phyloP scores from a whole-genome alignment of 306 rosid genomes.

The Ochetophila trinervis region DNA sequence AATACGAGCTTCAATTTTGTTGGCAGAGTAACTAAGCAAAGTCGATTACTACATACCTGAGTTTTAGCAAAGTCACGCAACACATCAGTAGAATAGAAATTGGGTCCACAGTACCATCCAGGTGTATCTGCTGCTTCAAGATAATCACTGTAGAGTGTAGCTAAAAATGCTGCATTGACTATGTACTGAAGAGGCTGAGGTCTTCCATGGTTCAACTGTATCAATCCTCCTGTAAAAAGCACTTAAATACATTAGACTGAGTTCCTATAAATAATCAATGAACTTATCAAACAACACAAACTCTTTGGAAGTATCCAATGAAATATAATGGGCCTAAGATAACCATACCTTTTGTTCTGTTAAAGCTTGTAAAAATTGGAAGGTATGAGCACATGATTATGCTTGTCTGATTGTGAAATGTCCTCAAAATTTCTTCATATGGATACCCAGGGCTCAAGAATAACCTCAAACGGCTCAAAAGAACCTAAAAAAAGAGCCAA shows the following conservation, averaged over 20 bases:
- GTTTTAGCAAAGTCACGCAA: constrained; percentile 84
- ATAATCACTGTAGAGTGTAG: constrained; percentile 86
- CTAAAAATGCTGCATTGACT: constrained; percentile 95
- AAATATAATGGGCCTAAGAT: constrained; percentile 10
- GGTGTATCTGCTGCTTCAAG: constrained; percentile 98
- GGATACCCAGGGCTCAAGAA: constrained; percentile 99
- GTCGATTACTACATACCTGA: constrained; percentile 44
- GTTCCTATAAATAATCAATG: constrained; percentile 14
- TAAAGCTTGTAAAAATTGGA: constrained; percentile 82
- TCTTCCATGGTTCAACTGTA: constrained; percentile 87
- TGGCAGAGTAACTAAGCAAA: background rate
- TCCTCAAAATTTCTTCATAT: constrained; percentile 86
- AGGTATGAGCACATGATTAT: constrained; percentile 92
- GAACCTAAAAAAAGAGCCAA: constrained; percentile 55
- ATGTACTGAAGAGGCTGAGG: constrained; percentile 97
- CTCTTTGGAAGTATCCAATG: background rate
- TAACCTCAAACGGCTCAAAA: constrained; percentile 90
- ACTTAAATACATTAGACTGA: constrained; percentile 16
- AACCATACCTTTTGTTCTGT: constrained; percentile 82
- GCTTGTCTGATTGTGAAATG: constrained; percentile 95
- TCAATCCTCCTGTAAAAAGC: constrained; percentile 69
- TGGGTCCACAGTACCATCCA: constrained; percentile 99
- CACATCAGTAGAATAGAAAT: constrained; percentile 75
- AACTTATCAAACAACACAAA: background rate
- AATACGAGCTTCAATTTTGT: background rate